Percentiles rank a stretch among this genome's conserved stretches.
Conservation (phyloP, 345 rosid species). For the Arabidopsis thaliana region DNA sequence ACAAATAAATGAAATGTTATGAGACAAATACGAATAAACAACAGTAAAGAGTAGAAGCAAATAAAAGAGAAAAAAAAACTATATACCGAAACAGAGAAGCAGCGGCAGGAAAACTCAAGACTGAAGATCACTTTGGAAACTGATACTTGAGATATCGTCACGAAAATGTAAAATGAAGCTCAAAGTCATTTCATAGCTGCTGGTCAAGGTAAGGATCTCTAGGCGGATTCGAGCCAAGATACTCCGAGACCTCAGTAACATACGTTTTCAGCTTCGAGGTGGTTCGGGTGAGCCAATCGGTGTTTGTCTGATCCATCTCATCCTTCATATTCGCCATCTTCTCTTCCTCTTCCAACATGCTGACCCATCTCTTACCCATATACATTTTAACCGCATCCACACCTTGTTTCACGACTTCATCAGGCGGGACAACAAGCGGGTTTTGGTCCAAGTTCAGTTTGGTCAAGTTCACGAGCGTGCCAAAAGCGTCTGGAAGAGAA, state of each 20-base stretch:
- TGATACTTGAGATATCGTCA: constrained; percentile 2
- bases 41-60: background rate
- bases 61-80: constrained; percentile 17
- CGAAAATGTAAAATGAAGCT: background rate
- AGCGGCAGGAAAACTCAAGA: constrained; percentile 1
- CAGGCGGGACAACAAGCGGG: constrained; percentile 75
- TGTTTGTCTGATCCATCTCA: constrained; percentile 53
- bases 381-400: constrained; percentile 70
- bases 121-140: constrained; percentile 1
- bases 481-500: constrained; percentile 82
- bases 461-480: constrained; percentile 70
- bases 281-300: constrained; percentile 86
- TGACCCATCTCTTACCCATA: constrained; percentile 82
- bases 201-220: constrained; percentile 75
- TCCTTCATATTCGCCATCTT: constrained; percentile 51
- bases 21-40: background rate
- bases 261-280: constrained; percentile 72
- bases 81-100: constrained; percentile 28
- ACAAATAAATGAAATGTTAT: constrained; percentile 8
- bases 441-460: constrained; percentile 76
- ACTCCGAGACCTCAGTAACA: constrained; percentile 57
- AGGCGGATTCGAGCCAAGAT: constrained; percentile 52
- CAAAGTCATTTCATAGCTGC: constrained; percentile 56
- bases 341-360: constrained; percentile 75
- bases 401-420: constrained; percentile 66